phyloP scores from a whole-genome alignment of 2,329 filamentous ascomycete species.

The Dothistroma pini region DNA sequence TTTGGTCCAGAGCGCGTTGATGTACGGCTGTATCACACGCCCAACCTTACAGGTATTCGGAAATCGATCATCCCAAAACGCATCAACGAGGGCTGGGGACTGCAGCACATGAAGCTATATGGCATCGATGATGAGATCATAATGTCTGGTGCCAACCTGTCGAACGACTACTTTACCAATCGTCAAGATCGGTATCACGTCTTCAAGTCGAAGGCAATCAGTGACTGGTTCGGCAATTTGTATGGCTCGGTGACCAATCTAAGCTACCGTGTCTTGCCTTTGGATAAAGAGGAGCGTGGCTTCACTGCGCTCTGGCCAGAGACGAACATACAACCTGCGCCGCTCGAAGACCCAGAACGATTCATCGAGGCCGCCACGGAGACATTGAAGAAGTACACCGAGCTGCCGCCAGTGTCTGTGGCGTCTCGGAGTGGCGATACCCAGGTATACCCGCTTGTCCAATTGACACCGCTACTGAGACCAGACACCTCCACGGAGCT shows the following conservation, averaged over 20 bases:
- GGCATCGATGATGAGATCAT: constrained; percentile 94
- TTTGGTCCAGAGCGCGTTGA: constrained; percentile 84
- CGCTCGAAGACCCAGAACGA: constrained; percentile 62
- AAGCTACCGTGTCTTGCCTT: constrained; percentile 73
- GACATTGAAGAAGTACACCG: constrained; percentile 64
- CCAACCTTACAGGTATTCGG: constrained; percentile 81
- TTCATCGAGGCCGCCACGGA: constrained; percentile 69
- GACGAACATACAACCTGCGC: constrained; percentile 70
- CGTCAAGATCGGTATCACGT: constrained; percentile 93
- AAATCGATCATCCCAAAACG: constrained; percentile 82
- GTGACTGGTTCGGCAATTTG: constrained; percentile 76
- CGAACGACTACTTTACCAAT: constrained; percentile 92
- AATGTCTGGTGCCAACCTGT: constrained; percentile 91
- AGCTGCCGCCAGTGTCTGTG: constrained; percentile 34
- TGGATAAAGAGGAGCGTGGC: constrained; percentile 43
- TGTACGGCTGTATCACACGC: constrained; percentile 96
- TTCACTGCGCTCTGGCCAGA: constrained; percentile 68
- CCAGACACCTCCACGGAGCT: constrained; percentile 85
- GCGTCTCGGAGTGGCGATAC: constrained; percentile 53
- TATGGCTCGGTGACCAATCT: constrained; percentile 74
- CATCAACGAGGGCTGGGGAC: constrained; percentile 96
- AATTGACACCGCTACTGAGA: constrained; percentile 79
- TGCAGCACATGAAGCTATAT: constrained; percentile 99
- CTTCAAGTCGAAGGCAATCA: constrained; percentile 73
- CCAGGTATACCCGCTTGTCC: constrained; percentile 78